These are phyloP conservation scores for Globisporangium spinosum DNA, from an alignment of 352 stramenopile genomes.

Conservation along the genomic window DNA sequence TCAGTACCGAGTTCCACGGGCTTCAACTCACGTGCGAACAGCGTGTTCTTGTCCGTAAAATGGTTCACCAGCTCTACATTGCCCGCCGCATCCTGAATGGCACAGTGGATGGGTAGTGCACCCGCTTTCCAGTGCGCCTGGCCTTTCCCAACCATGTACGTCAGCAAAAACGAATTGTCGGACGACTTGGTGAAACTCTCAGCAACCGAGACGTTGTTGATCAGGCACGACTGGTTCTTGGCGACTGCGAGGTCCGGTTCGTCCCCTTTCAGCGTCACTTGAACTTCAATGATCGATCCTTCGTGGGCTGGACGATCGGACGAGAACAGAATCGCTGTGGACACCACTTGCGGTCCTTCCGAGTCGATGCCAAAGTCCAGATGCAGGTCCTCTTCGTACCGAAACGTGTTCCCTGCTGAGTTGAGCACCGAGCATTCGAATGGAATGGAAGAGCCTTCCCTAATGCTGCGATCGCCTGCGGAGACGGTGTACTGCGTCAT, in stretches of 20 bases:
- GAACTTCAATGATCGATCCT: conserved; percentile 62
- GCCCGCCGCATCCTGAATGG: conserved; percentile 45
- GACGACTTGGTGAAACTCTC: conserved; percentile 48
- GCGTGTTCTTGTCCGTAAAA: conserved; percentile 65
- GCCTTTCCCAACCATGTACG: conserved; percentile 54
- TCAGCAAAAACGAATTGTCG: conserved; percentile 43
- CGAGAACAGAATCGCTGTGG: conserved; percentile 50
- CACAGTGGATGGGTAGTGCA: conserved; percentile 47
- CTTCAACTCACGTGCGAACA: conserved; percentile 61
- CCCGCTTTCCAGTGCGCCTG: conserved; percentile 55
- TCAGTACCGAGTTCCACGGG: conserved; percentile 49
- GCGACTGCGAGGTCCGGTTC: conserved; percentile 31
- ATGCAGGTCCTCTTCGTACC: conserved; percentile 34
- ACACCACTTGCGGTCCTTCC: conserved; percentile 34
- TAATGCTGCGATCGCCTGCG: conserved; percentile 34
- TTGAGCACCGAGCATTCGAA: conserved; percentile 44
- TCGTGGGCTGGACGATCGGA: conserved; percentile 58
- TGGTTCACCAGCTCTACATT: conserved; percentile 47
- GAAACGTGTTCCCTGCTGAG: conserved; percentile 33
- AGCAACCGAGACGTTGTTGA: conserved; percentile 63
- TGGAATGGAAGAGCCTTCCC: conserved; percentile 30
- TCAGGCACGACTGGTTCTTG: conserved; percentile 38
- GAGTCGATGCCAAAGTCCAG: conserved; percentile 58
- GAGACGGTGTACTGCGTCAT: conserved; percentile 62
- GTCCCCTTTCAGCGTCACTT: conserved; percentile 41